Percentiles rank a stretch among this genome's conserved stretches.
Evolutionary conservation across 257 asterid species (phyloP).

Genomic region (Solanum ossicruentum): DNA sequence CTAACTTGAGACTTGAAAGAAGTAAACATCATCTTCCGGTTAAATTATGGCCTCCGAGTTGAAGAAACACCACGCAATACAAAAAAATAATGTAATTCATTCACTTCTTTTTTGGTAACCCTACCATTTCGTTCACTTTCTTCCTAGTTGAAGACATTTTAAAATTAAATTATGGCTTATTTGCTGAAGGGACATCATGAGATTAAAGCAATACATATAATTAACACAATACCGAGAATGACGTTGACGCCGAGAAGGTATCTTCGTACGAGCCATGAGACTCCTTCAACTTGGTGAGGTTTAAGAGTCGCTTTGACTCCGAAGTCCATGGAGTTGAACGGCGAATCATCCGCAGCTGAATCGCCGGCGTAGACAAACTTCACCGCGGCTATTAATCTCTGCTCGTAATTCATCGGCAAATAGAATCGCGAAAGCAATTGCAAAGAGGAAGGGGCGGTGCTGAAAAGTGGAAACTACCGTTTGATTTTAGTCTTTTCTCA

Average conservation of each 20-base stretch:
- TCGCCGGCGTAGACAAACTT: constrained; percentile 53
- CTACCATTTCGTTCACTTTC: neutral
- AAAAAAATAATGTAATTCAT: neutral
- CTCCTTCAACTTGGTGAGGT: constrained; percentile 83
- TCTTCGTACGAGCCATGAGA: constrained; percentile 76
- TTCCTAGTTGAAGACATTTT: neutral
- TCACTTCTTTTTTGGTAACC: neutral
- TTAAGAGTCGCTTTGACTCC: constrained; percentile 59
- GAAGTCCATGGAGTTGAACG: constrained; percentile 17
- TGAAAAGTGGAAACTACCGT: neutral
- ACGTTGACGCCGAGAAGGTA: constrained; percentile 80
- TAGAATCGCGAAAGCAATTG: neutral
- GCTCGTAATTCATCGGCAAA: constrained; percentile 53
- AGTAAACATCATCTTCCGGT: neutral
- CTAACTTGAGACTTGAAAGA: neutral
- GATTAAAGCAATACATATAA: neutral
- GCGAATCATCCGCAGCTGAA: constrained; percentile 15
- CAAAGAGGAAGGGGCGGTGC: neutral
- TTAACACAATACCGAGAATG: constrained; percentile 38
- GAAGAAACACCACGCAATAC: neutral
- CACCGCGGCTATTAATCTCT: constrained; percentile 62
- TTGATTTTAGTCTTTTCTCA: neutral
- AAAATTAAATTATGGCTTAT: neutral
- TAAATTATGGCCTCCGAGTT: neutral
- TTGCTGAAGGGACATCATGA: neutral